A percentile compares a stretch with the other conserved stretches of the same genome.
Conservation (phyloP, 345 rosid species). For the Draba incana region DNA sequence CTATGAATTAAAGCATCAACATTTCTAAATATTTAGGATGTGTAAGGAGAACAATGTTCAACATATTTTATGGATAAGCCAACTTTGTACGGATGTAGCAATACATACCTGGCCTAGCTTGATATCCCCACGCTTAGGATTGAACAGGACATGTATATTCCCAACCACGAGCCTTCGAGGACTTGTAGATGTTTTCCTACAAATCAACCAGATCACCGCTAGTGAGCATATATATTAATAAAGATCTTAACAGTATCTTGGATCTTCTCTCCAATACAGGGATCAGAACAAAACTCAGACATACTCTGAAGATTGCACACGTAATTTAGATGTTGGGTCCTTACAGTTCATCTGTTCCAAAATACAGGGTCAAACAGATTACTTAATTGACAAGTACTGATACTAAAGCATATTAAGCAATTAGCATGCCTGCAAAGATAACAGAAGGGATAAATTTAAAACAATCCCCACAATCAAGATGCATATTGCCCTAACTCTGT, state of each 20-base stretch:
- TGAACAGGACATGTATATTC: conserved; percentile 76
- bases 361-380: conserved; percentile 12
- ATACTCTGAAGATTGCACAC: conserved; percentile 44
- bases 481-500: conserved; percentile 14
- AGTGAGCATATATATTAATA: background rate
- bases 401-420: conserved; percentile 5
- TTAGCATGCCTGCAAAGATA: conserved; percentile 6
- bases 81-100: conserved; percentile 20
- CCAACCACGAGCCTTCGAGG: conserved; percentile 66
- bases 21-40: conserved; percentile 4
- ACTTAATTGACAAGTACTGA: conserved; percentile 8
- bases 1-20: background rate
- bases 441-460: background rate
- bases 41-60: conserved; percentile 7
- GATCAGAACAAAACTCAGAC: conserved; percentile 26
- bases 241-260: conserved; percentile 16
- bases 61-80: conserved; percentile 6
- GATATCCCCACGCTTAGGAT: conserved; percentile 89
- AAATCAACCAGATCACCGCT: background rate
- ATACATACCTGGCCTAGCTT: conserved; percentile 80
- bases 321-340: conserved; percentile 36
- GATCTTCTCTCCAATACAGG: conserved; percentile 1
- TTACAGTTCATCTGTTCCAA: conserved; percentile 51
- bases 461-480: conserved; percentile 14
- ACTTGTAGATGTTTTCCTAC: conserved; percentile 45